phyloP scores from a whole-genome alignment of 345 rosid species.

The Brassica juncea region DNA sequence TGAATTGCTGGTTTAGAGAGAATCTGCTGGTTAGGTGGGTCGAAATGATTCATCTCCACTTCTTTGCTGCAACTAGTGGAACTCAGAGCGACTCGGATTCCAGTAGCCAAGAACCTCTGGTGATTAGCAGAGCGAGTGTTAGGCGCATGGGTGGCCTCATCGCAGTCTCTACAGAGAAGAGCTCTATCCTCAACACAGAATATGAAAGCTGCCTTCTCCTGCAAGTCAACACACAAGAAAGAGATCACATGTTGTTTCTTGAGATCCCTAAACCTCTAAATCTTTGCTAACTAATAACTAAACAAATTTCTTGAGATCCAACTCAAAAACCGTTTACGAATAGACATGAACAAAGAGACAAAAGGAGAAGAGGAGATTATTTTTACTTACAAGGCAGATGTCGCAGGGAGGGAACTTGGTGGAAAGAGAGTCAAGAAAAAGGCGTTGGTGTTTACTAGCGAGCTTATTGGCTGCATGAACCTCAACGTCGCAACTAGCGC shows the following conservation, averaged over 20 bases:
- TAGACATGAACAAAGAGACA: not conserved
- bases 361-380: not conserved
- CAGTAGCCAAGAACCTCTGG: conserved; percentile 89
- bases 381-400: conserved; percentile 75
- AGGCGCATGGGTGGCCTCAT: conserved; percentile 74
- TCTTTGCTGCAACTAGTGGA: conserved; percentile 54
- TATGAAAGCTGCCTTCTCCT: conserved; percentile 96
- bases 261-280: not conserved
- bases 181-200: conserved; percentile 99
- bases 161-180: conserved; percentile 86
- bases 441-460: conserved; percentile 96
- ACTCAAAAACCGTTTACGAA: not conserved
- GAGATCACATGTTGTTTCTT: not conserved
- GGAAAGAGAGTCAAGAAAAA: conserved; percentile 79
- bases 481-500: conserved; percentile 77
- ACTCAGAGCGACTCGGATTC: conserved; percentile 77
- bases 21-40: conserved; percentile 58
- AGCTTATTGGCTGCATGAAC: conserved; percentile 94
- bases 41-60: conserved; percentile 46
- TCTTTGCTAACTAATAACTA: not conserved
- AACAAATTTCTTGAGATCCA: not conserved
- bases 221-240: conserved; percentile 38
- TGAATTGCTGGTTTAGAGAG: conserved; percentile 47
- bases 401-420: conserved; percentile 85
- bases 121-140: conserved; percentile 87